phyloP scores from a whole-genome alignment of 345 rosid species.

The Corchorus olitorius region DNA sequence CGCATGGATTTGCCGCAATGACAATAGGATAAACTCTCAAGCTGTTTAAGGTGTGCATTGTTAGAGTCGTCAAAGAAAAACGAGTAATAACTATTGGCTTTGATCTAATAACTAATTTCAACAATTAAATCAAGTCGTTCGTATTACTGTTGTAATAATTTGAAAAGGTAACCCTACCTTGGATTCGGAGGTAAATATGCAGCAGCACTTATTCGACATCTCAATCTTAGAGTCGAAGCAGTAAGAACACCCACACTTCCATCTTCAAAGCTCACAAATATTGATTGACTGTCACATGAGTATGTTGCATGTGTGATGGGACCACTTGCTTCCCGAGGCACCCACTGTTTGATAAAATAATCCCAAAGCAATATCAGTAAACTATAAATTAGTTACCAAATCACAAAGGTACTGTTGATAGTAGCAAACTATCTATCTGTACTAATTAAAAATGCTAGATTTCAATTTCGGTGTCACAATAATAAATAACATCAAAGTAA shows the following conservation, averaged over 20 bases:
- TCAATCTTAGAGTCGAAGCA: slow-evolving; percentile 62
- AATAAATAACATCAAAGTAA: no score
- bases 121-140: not conserved
- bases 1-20: slow-evolving; percentile 74
- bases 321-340: slow-evolving; percentile 60
- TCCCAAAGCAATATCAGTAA: slow-evolving; percentile 10
- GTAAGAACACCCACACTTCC: slow-evolving; percentile 70
- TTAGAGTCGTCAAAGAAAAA: not conserved
- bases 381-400: slow-evolving; percentile 17
- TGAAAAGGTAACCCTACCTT: slow-evolving; percentile 40
- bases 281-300: slow-evolving; percentile 78
- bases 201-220: slow-evolving; percentile 74
- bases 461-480: no score
- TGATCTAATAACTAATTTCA: not conserved
- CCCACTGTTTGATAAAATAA: slow-evolving; percentile 51
- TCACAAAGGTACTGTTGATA: not conserved
- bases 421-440: not conserved
- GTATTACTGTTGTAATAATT: not conserved
- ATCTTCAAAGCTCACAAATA: slow-evolving; percentile 77
- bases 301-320: slow-evolving; percentile 81
- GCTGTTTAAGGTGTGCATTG: slow-evolving; percentile 46
- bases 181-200: slow-evolving; percentile 77
- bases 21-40: slow-evolving; percentile 73
- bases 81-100: not conserved
- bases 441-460: no score